phyloP scores from a whole-genome alignment of 2,329 filamentous ascomycete genomes.

The Ascochyta clinopodiicola region DNA sequence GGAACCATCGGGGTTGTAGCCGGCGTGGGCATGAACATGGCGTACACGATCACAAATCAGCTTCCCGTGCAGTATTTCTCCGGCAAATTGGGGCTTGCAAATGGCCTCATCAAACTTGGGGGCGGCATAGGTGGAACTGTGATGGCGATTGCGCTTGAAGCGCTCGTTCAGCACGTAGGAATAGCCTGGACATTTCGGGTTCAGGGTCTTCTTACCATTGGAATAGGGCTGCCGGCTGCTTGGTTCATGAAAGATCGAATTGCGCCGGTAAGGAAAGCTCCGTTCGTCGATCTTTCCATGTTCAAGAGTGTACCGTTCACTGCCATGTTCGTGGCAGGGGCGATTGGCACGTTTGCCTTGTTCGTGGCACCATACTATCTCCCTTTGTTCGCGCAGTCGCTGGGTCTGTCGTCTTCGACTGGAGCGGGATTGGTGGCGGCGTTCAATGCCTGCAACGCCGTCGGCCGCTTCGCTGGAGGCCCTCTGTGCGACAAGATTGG shows the following conservation, averaged over 20 bases:
- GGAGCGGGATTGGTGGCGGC: slow-evolving; percentile 34
- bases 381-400: slow-evolving; percentile 33
- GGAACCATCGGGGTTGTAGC: slow-evolving; percentile 54
- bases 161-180: slow-evolving; percentile 32
- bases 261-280: slow-evolving; percentile 21
- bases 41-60: slow-evolving; percentile 31
- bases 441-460: slow-evolving; percentile 36
- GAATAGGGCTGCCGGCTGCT: slow-evolving; percentile 32
- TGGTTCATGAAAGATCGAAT: slow-evolving; percentile 33
- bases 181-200: slow-evolving; percentile 39
- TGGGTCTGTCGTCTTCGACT: slow-evolving; percentile 29
- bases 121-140: slow-evolving; percentile 38
- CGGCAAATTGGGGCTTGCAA: slow-evolving; percentile 34
- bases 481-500: slow-evolving; percentile 40
- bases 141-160: slow-evolving; percentile 32
- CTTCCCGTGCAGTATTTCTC: slow-evolving; percentile 38
- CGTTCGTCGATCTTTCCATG: slow-evolving; percentile 35
- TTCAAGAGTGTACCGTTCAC: slow-evolving; percentile 30
- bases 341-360: slow-evolving; percentile 35
- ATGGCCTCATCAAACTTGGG: slow-evolving; percentile 38
- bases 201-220: slow-evolving; percentile 31
- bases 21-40: slow-evolving; percentile 50
- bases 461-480: slow-evolving; percentile 34
- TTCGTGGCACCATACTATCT: slow-evolving; percentile 40
- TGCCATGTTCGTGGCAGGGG: slow-evolving; percentile 29